Base-by-base conservation (phyloP, 2,329 filamentous ascomycete genomes). In the Hypoxylon sp. region DNA sequence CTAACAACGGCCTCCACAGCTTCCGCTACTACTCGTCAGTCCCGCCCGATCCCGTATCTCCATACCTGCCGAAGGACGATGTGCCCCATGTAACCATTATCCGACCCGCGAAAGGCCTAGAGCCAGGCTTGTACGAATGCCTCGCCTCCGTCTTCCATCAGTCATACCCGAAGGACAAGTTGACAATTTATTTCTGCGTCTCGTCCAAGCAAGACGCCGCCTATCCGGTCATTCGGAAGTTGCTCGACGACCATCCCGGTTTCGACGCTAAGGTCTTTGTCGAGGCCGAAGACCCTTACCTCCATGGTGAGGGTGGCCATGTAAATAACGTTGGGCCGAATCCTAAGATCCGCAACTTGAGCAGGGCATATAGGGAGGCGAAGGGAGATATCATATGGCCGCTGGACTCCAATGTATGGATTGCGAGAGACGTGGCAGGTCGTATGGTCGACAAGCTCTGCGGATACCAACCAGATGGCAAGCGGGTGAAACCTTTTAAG, bases 291-390 rank as follows among this genome's bases (percentile, higher is more conserved):
- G 94, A 97, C 77, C 89, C 92, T 0, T 79, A 89, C 31, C 82
- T 97, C 8, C 86, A 88, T 59, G 86, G 85, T 31, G 75, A 83
- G 33, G 80, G 81, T 10, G 85, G 85, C 59, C 80, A 85, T 51
- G 75, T 81, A 54, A 81, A 86, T 69, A 86, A 88, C 63, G 85
- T 98, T 63, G 97, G 97, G 0, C 96, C 96, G 1, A 99, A 99
- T 76, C 96, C 96, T n/a, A 99, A 99, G 84, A 97, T 99, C 74
- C 87, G 96, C 55, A 99, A 99, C 79, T 93, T 98, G 85, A 98
- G 94, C 78, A 88, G 94, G 47, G 94, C 94, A 2, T 99, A 98
- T 78, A 85, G 94, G 29, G 94, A 98, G 77, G 93, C 94, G 1
- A 91, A 91, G 71, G 91, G 92, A 1, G 94, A 98, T 77, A 86